These are phyloP conservation scores for Trichothecium roseum DNA, from an alignment of 2,329 filamentous ascomycete genomes.

Conservation along the genomic window DNA sequence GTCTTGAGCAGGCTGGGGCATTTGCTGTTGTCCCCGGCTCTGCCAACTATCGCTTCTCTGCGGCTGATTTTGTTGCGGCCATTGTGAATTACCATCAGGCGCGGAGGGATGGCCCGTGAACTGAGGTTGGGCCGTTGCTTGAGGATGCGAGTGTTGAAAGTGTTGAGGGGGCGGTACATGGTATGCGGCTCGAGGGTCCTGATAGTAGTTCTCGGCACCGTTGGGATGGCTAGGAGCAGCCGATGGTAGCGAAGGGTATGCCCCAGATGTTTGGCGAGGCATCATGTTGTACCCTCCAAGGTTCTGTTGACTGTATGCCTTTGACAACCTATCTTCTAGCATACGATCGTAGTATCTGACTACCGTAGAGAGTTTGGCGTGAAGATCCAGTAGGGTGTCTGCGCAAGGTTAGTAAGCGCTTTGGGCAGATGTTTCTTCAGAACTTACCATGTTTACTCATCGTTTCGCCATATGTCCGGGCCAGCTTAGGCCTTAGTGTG, in stretches of 20 bases:
- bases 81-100: slow-evolving; percentile 29
- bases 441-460: slow-evolving; percentile 95
- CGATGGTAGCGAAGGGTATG: slow-evolving; percentile 63
- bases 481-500: slow-evolving; percentile 83
- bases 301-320: slow-evolving; percentile 77
- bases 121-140: slow-evolving; percentile 27
- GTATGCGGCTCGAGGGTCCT: slow-evolving; percentile 47
- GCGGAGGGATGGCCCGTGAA: slow-evolving; percentile 32
- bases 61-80: slow-evolving; percentile 31
- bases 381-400: slow-evolving; percentile 89
- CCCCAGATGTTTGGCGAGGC: slow-evolving; percentile 41
- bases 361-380: slow-evolving; percentile 90
- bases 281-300: slow-evolving; percentile 54
- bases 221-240: slow-evolving; percentile 35
- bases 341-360: slow-evolving; percentile 97
- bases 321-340: slow-evolving; percentile 90
- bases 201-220: slow-evolving; percentile 70
- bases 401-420: neutral
- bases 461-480: slow-evolving; percentile 91
- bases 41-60: slow-evolving; percentile 45
- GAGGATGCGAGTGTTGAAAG: slow-evolving; percentile 19
- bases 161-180: slow-evolving; percentile 37
- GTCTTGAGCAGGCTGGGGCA: slow-evolving; percentile 14
- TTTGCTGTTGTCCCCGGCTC: slow-evolving; percentile 17
- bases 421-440: neutral